These are phyloP conservation scores for Alternaria metachromatica DNA, from an alignment of 2,329 filamentous ascomycete species.

Conservation along the genomic window DNA sequence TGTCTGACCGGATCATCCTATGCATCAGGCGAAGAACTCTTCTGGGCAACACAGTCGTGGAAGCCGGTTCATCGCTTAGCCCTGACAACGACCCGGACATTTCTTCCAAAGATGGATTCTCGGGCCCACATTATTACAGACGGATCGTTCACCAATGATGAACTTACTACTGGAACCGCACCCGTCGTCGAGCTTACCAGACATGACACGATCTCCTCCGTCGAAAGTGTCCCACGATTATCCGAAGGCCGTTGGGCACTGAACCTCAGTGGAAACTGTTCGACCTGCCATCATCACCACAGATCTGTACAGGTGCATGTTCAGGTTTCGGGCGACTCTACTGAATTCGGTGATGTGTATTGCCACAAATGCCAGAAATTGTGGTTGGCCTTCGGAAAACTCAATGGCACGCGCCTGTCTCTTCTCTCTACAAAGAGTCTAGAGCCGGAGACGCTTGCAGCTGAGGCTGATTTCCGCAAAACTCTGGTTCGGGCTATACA, in stretches of 20 bases:
- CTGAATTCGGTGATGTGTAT: slow-evolving; percentile 21
- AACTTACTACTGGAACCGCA: background rate
- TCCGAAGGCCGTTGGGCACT: slow-evolving; percentile 30
- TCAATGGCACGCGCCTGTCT: slow-evolving; percentile 33
- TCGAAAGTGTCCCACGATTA: slow-evolving; percentile 21
- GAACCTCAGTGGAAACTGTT: slow-evolving; percentile 35
- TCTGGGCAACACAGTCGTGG: slow-evolving; percentile 6
- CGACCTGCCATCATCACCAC: slow-evolving; percentile 38
- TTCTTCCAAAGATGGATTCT: slow-evolving; percentile 6
- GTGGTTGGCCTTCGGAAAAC: slow-evolving; percentile 35
- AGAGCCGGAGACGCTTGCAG: slow-evolving; percentile 24
- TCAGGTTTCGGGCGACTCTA: slow-evolving; percentile 14
- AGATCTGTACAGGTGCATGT: slow-evolving; percentile 29
- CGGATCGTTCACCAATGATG: background rate
- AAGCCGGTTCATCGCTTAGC: slow-evolving; percentile 8
- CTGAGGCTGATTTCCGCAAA: slow-evolving; percentile 21
- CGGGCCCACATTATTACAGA: background rate
- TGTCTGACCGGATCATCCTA: slow-evolving; percentile 10
- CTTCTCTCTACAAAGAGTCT: slow-evolving; percentile 29
- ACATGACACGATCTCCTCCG: slow-evolving; percentile 26
- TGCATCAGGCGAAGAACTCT: slow-evolving; percentile 12
- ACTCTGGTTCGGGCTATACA: slow-evolving; percentile 31
- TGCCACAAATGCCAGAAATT: slow-evolving; percentile 33
- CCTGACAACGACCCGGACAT: background rate
- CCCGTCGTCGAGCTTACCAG: slow-evolving; percentile 5